Conservation (phyloP, 352 stramenopile species). For the Pythium biforme region DNA sequence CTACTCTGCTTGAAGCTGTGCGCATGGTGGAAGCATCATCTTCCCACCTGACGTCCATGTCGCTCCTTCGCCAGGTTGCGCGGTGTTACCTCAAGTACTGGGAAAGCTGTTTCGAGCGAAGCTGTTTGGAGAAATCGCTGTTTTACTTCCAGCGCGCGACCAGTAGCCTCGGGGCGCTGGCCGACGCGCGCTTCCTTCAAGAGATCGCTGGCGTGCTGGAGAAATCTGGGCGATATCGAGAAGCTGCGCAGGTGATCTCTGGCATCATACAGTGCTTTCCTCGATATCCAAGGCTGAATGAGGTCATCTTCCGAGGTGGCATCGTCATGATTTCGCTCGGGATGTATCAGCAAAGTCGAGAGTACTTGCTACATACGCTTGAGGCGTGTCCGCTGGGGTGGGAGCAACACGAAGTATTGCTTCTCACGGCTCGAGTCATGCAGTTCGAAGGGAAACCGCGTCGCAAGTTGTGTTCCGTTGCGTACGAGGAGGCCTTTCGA, state of each 20-base stretch:
- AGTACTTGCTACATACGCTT: conserved; percentile 66
- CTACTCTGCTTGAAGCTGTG: conserved; percentile 32
- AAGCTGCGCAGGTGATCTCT: conserved; percentile 51
- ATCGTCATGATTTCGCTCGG: conserved; percentile 58
- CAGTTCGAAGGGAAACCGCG: conserved; percentile 43
- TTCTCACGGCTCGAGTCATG: conserved; percentile 59
- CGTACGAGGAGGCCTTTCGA: conserved; percentile 70
- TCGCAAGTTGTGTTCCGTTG: conserved; percentile 48
- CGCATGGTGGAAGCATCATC: conserved; percentile 22
- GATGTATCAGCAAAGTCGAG: conserved; percentile 60
- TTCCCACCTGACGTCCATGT: conserved; percentile 18
- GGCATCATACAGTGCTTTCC: conserved; percentile 65
- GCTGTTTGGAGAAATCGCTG: conserved; percentile 41
- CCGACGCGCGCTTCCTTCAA: conserved; percentile 54
- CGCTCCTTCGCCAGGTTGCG: conserved; percentile 44
- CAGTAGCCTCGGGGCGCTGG: conserved; percentile 43
- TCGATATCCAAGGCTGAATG: conserved; percentile 38
- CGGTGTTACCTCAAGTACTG: conserved; percentile 43
- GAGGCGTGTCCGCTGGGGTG: conserved; percentile 52
- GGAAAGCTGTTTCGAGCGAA: conserved; percentile 29
- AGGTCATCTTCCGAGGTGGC: conserved; percentile 69
- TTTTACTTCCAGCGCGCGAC: conserved; percentile 51
- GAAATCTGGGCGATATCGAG: conserved; percentile 34
- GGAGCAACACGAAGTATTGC: conserved; percentile 50
- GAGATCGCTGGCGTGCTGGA: conserved; percentile 58